Percentiles rank a stretch among this genome's conserved stretches.
phyloP scores from a whole-genome alignment of 805 yeast species.

The Teunomyces funiuensis region DNA sequence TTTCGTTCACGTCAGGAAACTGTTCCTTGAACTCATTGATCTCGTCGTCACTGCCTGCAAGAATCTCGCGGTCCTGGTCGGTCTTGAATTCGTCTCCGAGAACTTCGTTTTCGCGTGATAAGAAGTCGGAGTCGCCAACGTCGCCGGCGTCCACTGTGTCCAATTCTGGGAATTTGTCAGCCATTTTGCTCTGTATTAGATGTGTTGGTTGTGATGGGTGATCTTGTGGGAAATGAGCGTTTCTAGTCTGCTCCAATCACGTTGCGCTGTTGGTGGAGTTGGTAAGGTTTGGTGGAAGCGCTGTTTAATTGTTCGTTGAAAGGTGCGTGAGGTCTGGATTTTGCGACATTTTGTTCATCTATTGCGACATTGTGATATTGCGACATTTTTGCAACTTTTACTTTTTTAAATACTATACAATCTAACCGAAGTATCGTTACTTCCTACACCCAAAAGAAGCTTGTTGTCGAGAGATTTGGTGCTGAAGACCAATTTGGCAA shows the following conservation, averaged over 20 bases:
- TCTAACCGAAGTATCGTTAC: constrained; percentile 65
- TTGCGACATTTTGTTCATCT: neutral
- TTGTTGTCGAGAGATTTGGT: constrained; percentile 17
- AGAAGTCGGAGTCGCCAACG: constrained; percentile 53
- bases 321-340: constrained; percentile 2
- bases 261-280: neutral
- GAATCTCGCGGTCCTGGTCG: constrained; percentile 54
- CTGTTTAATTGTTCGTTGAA: neutral
- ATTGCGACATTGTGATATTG: neutral
- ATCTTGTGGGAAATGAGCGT: neutral
- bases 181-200: constrained; percentile 39
- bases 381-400: constrained; percentile 5
- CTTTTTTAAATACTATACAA: constrained; percentile 25
- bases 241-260: constrained; percentile 1
- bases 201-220: constrained; percentile 1
- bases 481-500: constrained; percentile 64
- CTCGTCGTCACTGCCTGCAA: constrained; percentile 42
- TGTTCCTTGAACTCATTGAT: constrained; percentile 63
- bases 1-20: constrained; percentile 53
- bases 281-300: neutral
- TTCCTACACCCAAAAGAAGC: constrained; percentile 55
- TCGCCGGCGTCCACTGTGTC: constrained; percentile 43
- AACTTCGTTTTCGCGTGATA: constrained; percentile 65
- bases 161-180: constrained; percentile 76
- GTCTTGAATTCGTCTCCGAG: constrained; percentile 73